A percentile compares a stretch with the other conserved stretches of the same genome.
These are phyloP conservation scores for Moesziomyces sp. DNA, from an alignment of 1,284 basidiomycete genomes.

Conservation along the genomic window DNA sequence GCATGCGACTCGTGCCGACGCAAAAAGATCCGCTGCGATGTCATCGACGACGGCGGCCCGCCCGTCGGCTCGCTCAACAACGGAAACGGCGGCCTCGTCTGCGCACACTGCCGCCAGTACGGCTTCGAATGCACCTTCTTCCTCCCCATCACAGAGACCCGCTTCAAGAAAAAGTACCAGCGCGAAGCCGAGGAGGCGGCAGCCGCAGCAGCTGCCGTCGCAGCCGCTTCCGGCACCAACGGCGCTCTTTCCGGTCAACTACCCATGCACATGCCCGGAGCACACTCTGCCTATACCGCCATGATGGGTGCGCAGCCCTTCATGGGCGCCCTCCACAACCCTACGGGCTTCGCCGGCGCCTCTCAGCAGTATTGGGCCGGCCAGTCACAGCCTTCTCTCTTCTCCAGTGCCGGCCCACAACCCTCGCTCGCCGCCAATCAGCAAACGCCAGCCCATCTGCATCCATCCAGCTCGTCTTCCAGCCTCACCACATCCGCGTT, in stretches of 20 bases:
- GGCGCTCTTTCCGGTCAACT: conserved; percentile 8
- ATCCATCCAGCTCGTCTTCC: conserved; percentile 3
- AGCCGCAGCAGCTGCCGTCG: conserved; percentile 58
- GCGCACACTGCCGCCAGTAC: conserved; percentile 56
- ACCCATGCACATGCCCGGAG: conserved; percentile 12
- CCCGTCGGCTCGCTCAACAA: conserved; percentile 50
- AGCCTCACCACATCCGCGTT: not conserved
- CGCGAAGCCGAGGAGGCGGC: conserved; percentile 74
- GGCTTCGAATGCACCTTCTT: conserved; percentile 75
- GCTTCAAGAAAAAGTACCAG: conserved; percentile 93
- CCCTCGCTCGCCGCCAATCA: conserved; percentile 2
- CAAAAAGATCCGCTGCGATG: conserved; percentile 83
- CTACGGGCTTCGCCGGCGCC: conserved; percentile 19
- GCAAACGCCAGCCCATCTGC: conserved; percentile 10
- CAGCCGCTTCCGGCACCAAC: conserved; percentile 31
- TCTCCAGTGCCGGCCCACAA: conserved; percentile 1
- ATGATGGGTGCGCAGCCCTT: conserved; percentile 28
- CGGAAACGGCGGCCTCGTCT: conserved; percentile 54
- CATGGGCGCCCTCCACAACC: conserved; percentile 41
- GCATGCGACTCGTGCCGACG: conserved; percentile 91
- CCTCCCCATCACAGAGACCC: conserved; percentile 95
- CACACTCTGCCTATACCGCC: conserved; percentile 24
- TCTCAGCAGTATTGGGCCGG: conserved; percentile 26
- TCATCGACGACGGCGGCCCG: conserved; percentile 63
- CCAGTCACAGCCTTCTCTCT: conserved; percentile 10